Percentiles rank a stretch among this genome's conserved stretches.
phyloP scores from a whole-genome alignment of 2,329 filamentous ascomycete genomes.

The Pyrenophora tritici-repentis region DNA sequence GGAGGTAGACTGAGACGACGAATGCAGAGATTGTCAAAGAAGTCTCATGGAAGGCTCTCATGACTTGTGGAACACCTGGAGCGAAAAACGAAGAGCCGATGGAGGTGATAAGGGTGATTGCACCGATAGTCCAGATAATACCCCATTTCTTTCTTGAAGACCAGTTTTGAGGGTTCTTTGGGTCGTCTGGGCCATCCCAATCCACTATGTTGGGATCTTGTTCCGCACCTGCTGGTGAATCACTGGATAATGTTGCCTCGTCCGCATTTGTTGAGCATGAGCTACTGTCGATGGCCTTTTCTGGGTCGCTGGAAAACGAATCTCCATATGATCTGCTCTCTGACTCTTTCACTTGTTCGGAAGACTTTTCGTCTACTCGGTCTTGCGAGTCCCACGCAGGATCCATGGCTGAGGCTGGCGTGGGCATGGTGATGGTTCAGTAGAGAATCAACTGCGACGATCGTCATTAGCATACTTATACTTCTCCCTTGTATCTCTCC shows the following conservation, averaged over 20 bases:
- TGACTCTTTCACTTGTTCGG: conserved; percentile 35
- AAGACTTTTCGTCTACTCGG: conserved; percentile 29
- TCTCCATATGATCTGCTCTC: conserved; percentile 20
- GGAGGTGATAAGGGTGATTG: conserved; percentile 47
- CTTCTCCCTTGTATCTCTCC: background rate
- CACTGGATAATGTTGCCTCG: conserved; percentile 27
- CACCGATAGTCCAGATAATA: conserved; percentile 40
- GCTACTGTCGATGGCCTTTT: conserved; percentile 33
- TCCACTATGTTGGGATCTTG: conserved; percentile 38
- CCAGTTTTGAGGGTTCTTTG: conserved; percentile 49
- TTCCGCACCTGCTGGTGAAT: background rate
- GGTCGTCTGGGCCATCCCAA: conserved; percentile 46
- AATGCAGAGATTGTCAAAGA: conserved; percentile 43
- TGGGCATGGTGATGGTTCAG: conserved; percentile 26
- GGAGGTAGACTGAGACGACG: conserved; percentile 47
- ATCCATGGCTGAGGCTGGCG: conserved; percentile 24
- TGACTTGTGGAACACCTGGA: conserved; percentile 63
- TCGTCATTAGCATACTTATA: conserved; percentile 6
- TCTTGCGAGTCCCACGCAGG: conserved; percentile 24
- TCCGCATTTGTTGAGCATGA: conserved; percentile 33
- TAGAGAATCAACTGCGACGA: conserved; percentile 3
- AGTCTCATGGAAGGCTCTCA: conserved; percentile 37
- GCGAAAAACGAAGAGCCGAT: conserved; percentile 54
- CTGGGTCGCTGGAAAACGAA: conserved; percentile 26
- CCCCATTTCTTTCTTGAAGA: conserved; percentile 43